Conservation (phyloP, 495 filamentous ascomycete species). For the Terfezia boudieri region DNA sequence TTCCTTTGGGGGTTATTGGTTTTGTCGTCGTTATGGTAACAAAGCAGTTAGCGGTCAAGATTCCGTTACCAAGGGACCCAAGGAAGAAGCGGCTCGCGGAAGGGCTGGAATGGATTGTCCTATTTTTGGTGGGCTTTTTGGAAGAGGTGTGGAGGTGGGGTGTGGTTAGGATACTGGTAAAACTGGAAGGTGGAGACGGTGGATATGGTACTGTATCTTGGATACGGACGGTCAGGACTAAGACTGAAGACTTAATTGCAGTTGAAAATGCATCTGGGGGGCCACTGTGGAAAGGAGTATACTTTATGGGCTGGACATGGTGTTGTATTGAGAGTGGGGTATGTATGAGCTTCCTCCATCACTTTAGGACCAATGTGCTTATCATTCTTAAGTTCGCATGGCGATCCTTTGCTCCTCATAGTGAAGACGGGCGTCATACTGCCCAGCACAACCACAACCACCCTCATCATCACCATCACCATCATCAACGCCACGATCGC, state of each 20-base stretch:
- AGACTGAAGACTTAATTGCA: neutral
- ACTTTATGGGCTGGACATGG: slow-evolving; percentile 18
- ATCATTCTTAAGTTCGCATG: slow-evolving; percentile 10
- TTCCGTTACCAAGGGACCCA: slow-evolving; percentile 14
- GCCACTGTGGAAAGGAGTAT: slow-evolving; percentile 15
- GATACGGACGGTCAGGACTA: neutral
- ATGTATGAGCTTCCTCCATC: slow-evolving; percentile 2
- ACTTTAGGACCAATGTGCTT: neutral
- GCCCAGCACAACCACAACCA: slow-evolving; percentile 1
- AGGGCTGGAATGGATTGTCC: slow-evolving; percentile 10
- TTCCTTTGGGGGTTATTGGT: slow-evolving; percentile 13
- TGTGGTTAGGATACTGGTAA: slow-evolving; percentile 13
- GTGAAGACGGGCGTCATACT: neutral
- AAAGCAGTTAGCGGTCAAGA: slow-evolving; percentile 14
- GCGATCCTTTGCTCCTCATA: slow-evolving; percentile 11
- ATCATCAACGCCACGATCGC: neutral
- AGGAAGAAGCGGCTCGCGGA: slow-evolving; percentile 12
- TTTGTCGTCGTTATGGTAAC: slow-evolving; percentile 14
- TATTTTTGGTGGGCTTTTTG: slow-evolving; percentile 13
- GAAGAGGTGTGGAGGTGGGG: slow-evolving; percentile 19
- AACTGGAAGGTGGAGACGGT: slow-evolving; percentile 9
- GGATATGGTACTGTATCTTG: slow-evolving; percentile 5
- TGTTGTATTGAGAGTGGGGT: slow-evolving; percentile 16
- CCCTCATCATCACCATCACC: neutral
- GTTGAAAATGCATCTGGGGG: neutral